Evolutionary conservation across 179 eudicot genomes (phyloP).

Genomic region (Spinacia oleracea): DNA sequence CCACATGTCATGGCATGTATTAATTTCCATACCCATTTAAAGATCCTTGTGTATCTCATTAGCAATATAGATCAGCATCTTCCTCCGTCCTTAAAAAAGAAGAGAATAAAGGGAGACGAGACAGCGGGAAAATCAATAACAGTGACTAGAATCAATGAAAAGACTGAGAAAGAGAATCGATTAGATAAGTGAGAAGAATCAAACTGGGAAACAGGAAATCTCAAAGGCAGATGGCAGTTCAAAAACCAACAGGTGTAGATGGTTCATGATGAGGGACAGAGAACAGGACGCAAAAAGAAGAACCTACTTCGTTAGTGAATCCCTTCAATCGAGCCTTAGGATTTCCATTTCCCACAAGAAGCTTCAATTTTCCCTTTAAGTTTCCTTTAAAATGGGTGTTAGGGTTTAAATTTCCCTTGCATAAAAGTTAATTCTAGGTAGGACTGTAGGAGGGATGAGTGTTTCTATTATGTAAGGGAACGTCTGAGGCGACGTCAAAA

Average conservation of each 20-base stretch:
- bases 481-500: too few relatives aligned
- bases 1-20: neutral
- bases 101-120: neutral
- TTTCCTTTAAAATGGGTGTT: neutral
- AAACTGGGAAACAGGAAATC: neutral
- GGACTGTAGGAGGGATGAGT: too few relatives aligned
- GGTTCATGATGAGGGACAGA: neutral
- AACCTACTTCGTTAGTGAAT: neutral
- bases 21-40: neutral
- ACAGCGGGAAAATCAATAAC: neutral
- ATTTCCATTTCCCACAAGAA: neutral
- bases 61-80: neutral
- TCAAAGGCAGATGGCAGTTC: neutral
- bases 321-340: neutral
- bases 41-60: neutral
- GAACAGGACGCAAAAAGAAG: neutral
- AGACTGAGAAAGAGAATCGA: neutral
- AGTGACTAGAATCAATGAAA: neutral
- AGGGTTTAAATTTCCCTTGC: neutral
- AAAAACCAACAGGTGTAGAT: neutral
- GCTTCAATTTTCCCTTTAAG: neutral
- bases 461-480: too few relatives aligned
- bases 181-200: neutral
- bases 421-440: too few relatives aligned
- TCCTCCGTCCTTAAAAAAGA: neutral